A percentile compares a stretch with the other conserved stretches of the same genome.
Evolutionary conservation across 768 basidiomycete genomes (phyloP).

Genomic region (Hygrophoropsis aurantiaca): DNA sequence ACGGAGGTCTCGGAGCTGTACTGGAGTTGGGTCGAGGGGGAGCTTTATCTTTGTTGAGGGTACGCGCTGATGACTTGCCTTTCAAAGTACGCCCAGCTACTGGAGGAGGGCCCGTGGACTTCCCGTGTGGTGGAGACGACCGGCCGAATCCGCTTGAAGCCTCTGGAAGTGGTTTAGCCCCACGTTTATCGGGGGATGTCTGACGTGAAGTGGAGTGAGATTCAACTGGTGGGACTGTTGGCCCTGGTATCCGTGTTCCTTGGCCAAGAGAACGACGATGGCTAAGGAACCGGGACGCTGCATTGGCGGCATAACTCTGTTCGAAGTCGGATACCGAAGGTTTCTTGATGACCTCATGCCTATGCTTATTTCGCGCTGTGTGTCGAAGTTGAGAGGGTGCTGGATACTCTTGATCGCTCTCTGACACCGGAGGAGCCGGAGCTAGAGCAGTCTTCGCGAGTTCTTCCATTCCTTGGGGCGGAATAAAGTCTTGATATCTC

Average conservation of each 20-base stretch:
- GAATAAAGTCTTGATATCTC: conserved; percentile 76
- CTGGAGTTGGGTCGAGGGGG: conserved; percentile 43
- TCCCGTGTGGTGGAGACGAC: conserved; percentile 45
- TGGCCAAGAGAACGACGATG: conserved; percentile 44
- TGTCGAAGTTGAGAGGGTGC: conserved; percentile 30
- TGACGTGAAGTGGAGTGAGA: conserved; percentile 64
- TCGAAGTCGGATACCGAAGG: conserved; percentile 84
- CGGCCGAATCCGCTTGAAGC: conserved; percentile 35
- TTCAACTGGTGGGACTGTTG: conserved; percentile 46
- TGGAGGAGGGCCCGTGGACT: conserved; percentile 23
- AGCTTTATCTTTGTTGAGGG: conserved; percentile 34
- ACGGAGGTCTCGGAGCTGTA: conserved; percentile 42
- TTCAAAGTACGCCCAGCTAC: conserved; percentile 36
- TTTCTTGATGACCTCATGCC: conserved; percentile 46
- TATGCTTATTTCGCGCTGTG: conserved; percentile 47
- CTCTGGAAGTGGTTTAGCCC: conserved; percentile 36
- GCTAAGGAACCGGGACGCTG: conserved; percentile 74
- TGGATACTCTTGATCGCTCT: conserved; percentile 76
- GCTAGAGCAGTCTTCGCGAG: conserved; percentile 69
- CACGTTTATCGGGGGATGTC: conserved; percentile 73
- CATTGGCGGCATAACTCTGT: conserved; percentile 89
- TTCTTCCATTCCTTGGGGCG: conserved; percentile 70
- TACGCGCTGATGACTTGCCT: conserved; percentile 33
- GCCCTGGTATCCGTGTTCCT: conserved; percentile 49
- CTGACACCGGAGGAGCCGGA: conserved; percentile 61